Base-by-base conservation (phyloP, 2,329 filamentous ascomycete species). In the Aspergillus candidus region DNA sequence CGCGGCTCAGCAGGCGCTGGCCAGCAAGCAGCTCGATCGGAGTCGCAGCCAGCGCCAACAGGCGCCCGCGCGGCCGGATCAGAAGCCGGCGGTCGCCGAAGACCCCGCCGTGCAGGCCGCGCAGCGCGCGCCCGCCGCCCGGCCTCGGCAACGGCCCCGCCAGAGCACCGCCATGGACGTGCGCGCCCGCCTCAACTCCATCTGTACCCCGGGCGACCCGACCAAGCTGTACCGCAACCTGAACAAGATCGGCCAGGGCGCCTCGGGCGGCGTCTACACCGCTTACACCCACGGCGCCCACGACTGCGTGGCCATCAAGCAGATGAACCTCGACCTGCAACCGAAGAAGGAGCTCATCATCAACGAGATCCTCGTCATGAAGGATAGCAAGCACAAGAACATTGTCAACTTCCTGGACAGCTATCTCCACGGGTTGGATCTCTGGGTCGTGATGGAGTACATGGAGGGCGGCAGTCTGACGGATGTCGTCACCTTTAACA, bases 381-480 rank as follows among this genome's bases (percentile, higher is more conserved):
- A 94, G 72, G 93, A 97, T 60, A 96, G 90, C 74, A 93, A 88
- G 46, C 93, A 98, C 65, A 91, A 89, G 59, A 97, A 97, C 65
- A 94, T 98, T 69, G 93, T 98, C 70, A 98, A 98, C 68, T 98
- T 97, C 68, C 91, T 97, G 72, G 93, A 97, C 72, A 96, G 90
- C 65, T 97, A 90, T 66, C 75, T 98, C 10, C 85, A 90, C 46
- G 79, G 81, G 11, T 87, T 91, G 35, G 93, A 97, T 66, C 73
- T 98, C 27, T 98, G 93, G 93, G 93, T 98, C 1, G 88, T 97
- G 30, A 98, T 98, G 93, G 93, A 98, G 70, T 98, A 91, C 61
- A 98, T 98, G 93, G 91, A 98, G 68, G 93, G 93, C 47, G 93
- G 93, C 51, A 96, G 89, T 68, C 74, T 98, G 64, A 98, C 93